Base-by-base conservation (phyloP, 2,329 filamentous ascomycete species). In the Clonostachys solani region DNA sequence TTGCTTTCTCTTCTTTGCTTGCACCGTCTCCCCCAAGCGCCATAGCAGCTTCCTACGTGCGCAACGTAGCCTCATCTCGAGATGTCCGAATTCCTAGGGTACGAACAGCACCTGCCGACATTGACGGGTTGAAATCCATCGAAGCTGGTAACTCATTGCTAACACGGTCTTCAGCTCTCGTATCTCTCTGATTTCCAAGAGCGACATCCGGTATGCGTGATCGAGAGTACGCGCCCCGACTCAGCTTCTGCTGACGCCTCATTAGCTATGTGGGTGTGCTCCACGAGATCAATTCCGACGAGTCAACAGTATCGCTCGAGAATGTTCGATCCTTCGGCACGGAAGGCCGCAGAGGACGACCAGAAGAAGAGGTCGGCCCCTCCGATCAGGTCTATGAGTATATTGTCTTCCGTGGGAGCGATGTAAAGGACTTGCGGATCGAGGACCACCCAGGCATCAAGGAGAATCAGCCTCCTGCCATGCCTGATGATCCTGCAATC, bases 251-350 rank as follows among this genome's bases (percentile, higher is more conserved):
- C 68, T 73, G 53, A 73, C 67, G 52, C 45, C 51, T 47, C 49
- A 47, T 51, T 49, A 96, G 92, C 71, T 97, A 97, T 74, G 89
- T 95, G 63, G 94, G 94, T 57, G 92, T 88, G 47, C 84, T 99
- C 45, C 91, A 96, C 73, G 89, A 96, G 68, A 99, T 99, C 80
- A 96, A 96, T 71, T 95, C 92, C 52, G 92, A 96, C 68, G 88
- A 90, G 58, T 95, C 92, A 42, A 97, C 94, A 54, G 95, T 99
- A 61, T 95, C 94, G 40, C 84, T 99, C 54, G 92, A 99, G 66
- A 92, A 96, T 80, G 94, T 99, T 65, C 83, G 85, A 53, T 97
- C 92, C 5, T 95, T 86, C 63, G 94, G 94, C 57, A 96, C 94
- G 33, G 94, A 99, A 73, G 92, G 91, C 48, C 89, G 94, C 54